Conservation (phyloP, 2,329 filamentous ascomycete species). For the Diaporthe sp. region DNA sequence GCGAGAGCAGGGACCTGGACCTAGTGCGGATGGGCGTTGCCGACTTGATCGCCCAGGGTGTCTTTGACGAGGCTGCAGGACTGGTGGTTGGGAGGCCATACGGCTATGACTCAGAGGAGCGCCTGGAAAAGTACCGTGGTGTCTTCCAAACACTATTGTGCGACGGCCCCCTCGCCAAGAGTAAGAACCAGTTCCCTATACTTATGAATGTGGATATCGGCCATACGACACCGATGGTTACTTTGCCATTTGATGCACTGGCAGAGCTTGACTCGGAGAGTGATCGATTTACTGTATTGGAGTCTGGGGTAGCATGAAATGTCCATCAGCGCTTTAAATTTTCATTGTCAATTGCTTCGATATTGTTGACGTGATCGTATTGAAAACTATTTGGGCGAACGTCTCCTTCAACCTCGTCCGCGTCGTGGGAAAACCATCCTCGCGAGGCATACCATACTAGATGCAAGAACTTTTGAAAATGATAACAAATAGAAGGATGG, state of each 20-base stretch:
- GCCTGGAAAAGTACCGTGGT: slow-evolving; percentile 45
- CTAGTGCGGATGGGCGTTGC: slow-evolving; percentile 52
- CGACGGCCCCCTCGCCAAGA: slow-evolving; percentile 41
- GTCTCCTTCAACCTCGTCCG: no score
- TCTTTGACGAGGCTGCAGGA: slow-evolving; percentile 55
- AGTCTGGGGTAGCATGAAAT: no score
- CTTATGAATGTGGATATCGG: slow-evolving; percentile 57
- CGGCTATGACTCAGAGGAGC: slow-evolving; percentile 52
- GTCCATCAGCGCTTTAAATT: no score
- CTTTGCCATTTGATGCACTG: slow-evolving; percentile 53
- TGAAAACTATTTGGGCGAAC: no score
- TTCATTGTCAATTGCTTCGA: no score
- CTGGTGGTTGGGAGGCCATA: slow-evolving; percentile 57
- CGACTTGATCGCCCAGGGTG: slow-evolving; percentile 56
- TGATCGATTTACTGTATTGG: slow-evolving; percentile 10
- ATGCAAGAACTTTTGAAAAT: no score
- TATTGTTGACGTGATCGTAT: no score
- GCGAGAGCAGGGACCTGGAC: slow-evolving; percentile 45
- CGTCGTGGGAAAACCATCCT: no score
- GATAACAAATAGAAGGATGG: no score
- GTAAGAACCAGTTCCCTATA: slow-evolving; percentile 50
- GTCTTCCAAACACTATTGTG: slow-evolving; percentile 51
- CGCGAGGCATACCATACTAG: no score
- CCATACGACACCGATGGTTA: slow-evolving; percentile 57
- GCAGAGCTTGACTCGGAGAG: slow-evolving; percentile 49